Percentiles rank a stretch among this genome's conserved stretches.
These are phyloP conservation scores for Saksenaea vasiformis DNA, from an alignment of 371 early-diverging fungal genomes.

Conservation along the genomic window DNA sequence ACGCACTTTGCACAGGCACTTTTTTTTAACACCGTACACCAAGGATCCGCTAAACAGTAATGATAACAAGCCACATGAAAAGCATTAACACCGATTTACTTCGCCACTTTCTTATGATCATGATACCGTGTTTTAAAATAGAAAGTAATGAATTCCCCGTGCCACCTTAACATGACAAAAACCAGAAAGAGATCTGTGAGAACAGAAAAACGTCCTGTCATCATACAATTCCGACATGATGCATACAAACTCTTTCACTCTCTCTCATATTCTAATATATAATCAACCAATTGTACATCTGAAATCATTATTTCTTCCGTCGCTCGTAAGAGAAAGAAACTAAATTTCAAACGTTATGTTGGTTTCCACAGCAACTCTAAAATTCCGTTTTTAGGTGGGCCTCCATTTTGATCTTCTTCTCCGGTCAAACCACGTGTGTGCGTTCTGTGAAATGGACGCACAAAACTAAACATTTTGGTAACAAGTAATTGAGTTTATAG, in stretches of 20 bases:
- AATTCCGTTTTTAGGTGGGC: not conserved
- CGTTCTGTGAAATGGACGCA: conserved; percentile 1
- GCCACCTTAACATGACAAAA: not conserved
- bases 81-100: not conserved
- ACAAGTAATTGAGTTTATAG: too few species aligned
- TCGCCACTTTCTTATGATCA: conserved; percentile 3
- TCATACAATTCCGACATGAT: too few species aligned
- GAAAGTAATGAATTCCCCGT: not conserved
- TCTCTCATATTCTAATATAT: not conserved
- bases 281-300: too few species aligned
- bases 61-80: not conserved
- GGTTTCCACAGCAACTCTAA: not conserved
- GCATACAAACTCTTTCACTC: not conserved
- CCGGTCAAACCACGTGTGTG: conserved; percentile 1
- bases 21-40: not conserved
- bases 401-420: not conserved
- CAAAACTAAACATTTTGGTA: not conserved
- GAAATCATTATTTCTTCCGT: too few species aligned
- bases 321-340: not conserved
- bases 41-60: not conserved
- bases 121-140: not conserved
- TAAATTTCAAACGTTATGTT: not conserved
- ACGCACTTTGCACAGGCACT: too few species aligned
- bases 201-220: not conserved
- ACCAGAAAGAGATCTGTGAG: not conserved